Evolutionary conservation across 2,329 filamentous ascomycete genomes (phyloP), one percentile per base, ranked within the genome.

Genomic region (Diaporthe amygdali): DNA sequence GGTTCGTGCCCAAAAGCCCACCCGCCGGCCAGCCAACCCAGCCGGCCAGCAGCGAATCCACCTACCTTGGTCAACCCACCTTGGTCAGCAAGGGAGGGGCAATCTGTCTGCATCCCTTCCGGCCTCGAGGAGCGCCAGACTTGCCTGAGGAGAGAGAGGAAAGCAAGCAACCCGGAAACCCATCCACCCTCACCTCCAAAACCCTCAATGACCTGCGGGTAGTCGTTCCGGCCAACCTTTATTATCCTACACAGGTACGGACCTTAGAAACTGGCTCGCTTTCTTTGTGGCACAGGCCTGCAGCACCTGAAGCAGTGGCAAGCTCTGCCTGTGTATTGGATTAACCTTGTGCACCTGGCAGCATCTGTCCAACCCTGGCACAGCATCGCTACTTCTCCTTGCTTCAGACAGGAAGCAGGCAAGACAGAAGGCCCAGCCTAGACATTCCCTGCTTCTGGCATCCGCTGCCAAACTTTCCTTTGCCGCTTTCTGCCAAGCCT

Each of bases 261-360:
- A 30, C 46, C 59, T 59, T 47, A 51, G 51, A 68, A 56, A 49
- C 32, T 59, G 52, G 52, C 66, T 64, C 66, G 54, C 61, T 51
- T 64, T 46, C 71, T 67, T 72, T 67, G 71, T 72, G 52, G 67
- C 59, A 54, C 71, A 61, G 59, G 61, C 71, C 68, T 63, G 71
- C 71, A 63, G 69, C 54, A 56, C 61, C 71, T 72, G 54, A 69
- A 41, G 68, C 67, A 61, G 59, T 44, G 30, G 52, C 52, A 70
- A 64, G 67, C 67, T 72, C 67, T 61, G 44, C 52, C 46, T 46
- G 41, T 41, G 49, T 56, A 46, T 72, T 52, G 56, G 41, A 25
- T 49, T 64, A 41, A 66, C 41, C 37, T 51, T 25, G 51, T 59
- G 67, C 37, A 39, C 68, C 59, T 70, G 37, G 49, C 67, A 54